These are phyloP conservation scores for Pyrus pyrifolia DNA, from an alignment of 306 rosid species.

Conservation along the genomic window DNA sequence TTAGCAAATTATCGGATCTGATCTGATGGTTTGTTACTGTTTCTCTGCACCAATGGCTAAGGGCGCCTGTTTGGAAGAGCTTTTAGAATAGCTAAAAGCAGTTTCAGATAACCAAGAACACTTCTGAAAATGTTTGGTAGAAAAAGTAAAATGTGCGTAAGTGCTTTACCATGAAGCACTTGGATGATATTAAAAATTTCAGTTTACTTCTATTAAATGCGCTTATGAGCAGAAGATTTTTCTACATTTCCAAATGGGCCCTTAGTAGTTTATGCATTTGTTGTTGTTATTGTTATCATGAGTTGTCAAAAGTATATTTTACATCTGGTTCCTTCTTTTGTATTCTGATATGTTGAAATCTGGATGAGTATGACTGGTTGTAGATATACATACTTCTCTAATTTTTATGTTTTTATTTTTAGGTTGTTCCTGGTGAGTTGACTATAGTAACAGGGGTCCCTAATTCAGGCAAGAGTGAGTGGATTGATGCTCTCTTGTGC, in stretches of 20 bases:
- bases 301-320: not conserved
- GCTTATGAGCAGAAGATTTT: too few species aligned
- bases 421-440: conserved; percentile 95
- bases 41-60: not conserved
- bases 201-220: too few species aligned
- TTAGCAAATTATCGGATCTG: not conserved
- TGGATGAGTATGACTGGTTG: not conserved
- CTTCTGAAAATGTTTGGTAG: too few species aligned
- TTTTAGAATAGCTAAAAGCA: too few species aligned
- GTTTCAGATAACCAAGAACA: too few species aligned
- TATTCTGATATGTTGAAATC: not conserved
- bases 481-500: conserved; percentile 98
- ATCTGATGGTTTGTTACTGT: not conserved
- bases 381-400: not conserved
- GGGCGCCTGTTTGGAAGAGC: too few species aligned
- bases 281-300: not conserved
- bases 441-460: conserved; percentile 93
- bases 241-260: too few species aligned
- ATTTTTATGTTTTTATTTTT: conserved; percentile 12
- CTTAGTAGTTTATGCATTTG: not conserved
- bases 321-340: not conserved
- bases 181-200: too few species aligned
- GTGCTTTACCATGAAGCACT: too few species aligned
- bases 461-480: conserved; percentile 98
- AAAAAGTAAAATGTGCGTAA: too few species aligned